Evolutionary conservation across 768 basidiomycete species (phyloP), one percentile per base, ranked within the genome.

Genomic region (Galerina marginata): DNA sequence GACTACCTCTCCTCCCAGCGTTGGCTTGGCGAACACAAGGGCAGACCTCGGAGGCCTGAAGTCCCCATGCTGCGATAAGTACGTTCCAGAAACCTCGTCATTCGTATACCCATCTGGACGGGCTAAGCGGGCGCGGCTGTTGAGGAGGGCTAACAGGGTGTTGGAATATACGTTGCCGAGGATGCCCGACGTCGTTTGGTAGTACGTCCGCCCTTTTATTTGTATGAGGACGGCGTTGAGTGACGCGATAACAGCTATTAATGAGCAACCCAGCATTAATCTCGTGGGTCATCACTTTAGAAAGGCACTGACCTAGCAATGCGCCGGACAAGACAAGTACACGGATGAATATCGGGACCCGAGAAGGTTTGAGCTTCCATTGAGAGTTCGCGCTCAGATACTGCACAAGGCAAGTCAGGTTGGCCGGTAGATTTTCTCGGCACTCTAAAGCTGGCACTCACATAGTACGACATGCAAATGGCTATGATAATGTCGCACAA

Each of bases 401-500:
- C 60, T 61, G 42, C 43, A 45, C 3, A 15, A 37, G n/a, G 44
- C 10, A 50, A 16, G 51, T 40, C 23, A 56, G 47, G 37, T 33
- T 14, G 14, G 15, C 29, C 10, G 15, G 15, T 15, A 50, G 12
- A 1, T 6, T 9, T 51, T 15, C 20, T 23, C 33, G 9, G 1
- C 10, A 33, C 9, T 38, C 20, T 39, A 52, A 20, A 38, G 26
- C 38, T 15, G 9, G 14, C 12, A 37, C 60, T 40, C 45, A 61
- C 60, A 29, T 39, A 57, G 50, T 61, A 53, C 3, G 38, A 29
- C 60, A 61, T 61, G 15, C 49, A 56, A 25, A 38, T 42, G 25
- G 55, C 25, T 36, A 61, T 56, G 16, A 61, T 42, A 33, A 61
- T 45, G 40, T 56, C 51, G 50, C 60, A 61, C 23, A 61, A 47